A percentile compares a stretch with the other conserved stretches of the same genome.
Conservation (phyloP, 176 grass and related monocot genomes). For the Carex pumila region DNA sequence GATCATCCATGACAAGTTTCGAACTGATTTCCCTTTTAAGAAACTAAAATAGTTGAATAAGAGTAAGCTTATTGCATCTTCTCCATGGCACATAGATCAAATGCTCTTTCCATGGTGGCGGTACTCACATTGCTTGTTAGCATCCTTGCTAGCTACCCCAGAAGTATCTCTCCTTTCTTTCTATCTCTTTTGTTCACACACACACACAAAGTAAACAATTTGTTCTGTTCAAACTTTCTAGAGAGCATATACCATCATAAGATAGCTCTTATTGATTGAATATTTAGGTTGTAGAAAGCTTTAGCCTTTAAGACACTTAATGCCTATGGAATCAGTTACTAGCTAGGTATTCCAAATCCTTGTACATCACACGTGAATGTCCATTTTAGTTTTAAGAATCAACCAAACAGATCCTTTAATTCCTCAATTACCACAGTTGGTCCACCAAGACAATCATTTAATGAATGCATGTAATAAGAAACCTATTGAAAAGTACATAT, state of each 20-base stretch:
- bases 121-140: slow-evolving; percentile 28
- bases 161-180: slow-evolving; percentile 16
- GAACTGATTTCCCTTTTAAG: background rate
- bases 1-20: background rate
- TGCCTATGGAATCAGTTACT: background rate
- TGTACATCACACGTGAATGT: background rate
- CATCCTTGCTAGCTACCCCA: slow-evolving; percentile 15
- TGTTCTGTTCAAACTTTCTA: background rate
- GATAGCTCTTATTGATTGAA: background rate
- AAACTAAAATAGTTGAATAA: background rate
- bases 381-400: background rate
- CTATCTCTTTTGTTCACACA: background rate
- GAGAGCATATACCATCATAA: background rate
- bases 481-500: background rate
- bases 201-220: background rate
- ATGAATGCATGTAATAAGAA: too few species aligned
- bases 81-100: background rate
- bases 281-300: background rate
- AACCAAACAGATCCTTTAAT: background rate
- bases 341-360: background rate
- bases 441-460: background rate
- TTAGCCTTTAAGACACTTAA: background rate
- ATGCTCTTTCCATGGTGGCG: background rate
- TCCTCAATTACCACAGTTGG: background rate
- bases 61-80: background rate